These are phyloP conservation scores for Gossypioides kirkii DNA, from an alignment of 345 rosid genomes.

Conservation along the genomic window DNA sequence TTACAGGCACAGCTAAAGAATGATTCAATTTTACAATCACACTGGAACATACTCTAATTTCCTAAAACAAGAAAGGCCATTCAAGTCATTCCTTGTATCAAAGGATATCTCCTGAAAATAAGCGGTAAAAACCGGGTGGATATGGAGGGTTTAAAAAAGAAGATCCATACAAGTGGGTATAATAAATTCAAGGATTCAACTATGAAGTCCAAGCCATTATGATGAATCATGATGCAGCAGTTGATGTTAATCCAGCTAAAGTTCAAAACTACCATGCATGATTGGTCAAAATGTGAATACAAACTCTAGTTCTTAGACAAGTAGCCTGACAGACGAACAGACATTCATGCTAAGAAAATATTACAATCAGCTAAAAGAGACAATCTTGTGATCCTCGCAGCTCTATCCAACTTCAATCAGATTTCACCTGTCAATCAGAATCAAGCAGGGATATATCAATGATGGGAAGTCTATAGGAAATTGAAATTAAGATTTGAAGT, in stretches of 20 bases:
- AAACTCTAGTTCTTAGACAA: background rate
- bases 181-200: background rate
- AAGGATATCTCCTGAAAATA: no score
- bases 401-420: constrained; percentile 29
- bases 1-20: no score
- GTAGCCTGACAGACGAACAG: background rate
- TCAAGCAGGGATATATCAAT: background rate
- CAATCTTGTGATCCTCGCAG: background rate
- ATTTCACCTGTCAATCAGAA: constrained; percentile 41
- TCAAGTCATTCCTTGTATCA: no score
- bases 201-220: background rate
- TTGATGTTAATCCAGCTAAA: background rate
- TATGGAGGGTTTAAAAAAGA: no score
- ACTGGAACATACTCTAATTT: no score
- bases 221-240: background rate
- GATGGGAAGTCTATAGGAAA: background rate
- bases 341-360: background rate
- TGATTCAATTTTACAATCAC: no score
- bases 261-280: background rate
- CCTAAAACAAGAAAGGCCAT: no score
- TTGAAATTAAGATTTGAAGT: background rate
- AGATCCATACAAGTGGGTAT: no score
- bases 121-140: no score
- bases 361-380: background rate
- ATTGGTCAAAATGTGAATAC: background rate